Percentiles rank a stretch among this genome's conserved stretches.
phyloP scores from a whole-genome alignment of 2,329 filamentous ascomycete species.

The Aciculosporium take region DNA sequence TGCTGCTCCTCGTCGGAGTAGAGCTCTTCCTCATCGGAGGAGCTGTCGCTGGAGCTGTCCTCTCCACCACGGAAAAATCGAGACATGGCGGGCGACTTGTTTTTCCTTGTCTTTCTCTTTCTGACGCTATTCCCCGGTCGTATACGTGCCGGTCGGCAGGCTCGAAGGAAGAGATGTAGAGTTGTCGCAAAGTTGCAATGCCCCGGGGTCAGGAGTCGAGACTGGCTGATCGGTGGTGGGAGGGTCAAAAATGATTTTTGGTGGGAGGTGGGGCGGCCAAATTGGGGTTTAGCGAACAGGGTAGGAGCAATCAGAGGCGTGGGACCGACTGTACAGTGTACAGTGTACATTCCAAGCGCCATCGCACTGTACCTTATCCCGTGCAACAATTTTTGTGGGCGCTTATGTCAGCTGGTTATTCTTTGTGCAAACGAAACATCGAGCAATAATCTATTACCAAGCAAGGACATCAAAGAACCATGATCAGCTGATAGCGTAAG shows the following conservation, averaged over 20 bases:
- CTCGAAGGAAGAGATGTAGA: conserved; percentile 8
- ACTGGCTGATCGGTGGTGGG: conserved; percentile 11
- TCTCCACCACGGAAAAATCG: conserved; percentile 86
- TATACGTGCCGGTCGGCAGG: conserved; percentile 4
- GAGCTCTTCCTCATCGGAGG: conserved; percentile 92
- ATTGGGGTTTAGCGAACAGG: conserved; percentile 24
- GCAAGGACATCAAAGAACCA: neutral
- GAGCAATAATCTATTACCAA: neutral
- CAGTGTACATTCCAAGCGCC: neutral
- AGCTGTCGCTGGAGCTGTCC: conserved; percentile 91
- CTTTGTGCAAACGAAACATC: neutral
- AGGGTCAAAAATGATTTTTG: conserved; percentile 27
- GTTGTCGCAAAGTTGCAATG: conserved; percentile 15
- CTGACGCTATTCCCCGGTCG: conserved; percentile 6
- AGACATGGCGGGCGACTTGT: conserved; percentile 54
- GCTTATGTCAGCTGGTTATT: conserved; percentile 7
- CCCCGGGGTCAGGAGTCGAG: conserved; percentile 24
- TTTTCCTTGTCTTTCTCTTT: too few relatives aligned
- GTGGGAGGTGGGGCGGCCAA: conserved; percentile 26
- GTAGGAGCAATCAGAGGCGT: neutral
- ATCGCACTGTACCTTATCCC: neutral
- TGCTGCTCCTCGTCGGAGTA: conserved; percentile 43
- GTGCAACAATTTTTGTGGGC: conserved; percentile 5
- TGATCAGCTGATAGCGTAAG: neutral
- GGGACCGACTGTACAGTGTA: neutral